Evolutionary conservation across 371 early-diverging fungal genomes (phyloP).

Genomic region (Nematocida sp.): DNA sequence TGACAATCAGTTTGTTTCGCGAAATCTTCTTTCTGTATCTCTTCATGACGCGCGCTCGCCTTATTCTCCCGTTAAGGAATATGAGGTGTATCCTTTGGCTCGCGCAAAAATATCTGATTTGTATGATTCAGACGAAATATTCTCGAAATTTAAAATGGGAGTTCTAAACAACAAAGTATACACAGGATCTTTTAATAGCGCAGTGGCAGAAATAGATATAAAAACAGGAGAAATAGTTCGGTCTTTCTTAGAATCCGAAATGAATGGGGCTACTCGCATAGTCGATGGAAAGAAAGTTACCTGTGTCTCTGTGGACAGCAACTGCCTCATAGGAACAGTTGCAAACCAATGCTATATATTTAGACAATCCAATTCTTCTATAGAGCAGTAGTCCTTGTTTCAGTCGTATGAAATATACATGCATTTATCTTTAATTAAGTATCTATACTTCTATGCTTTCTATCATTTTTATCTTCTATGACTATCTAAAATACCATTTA

Average conservation of each 20-base stretch:
- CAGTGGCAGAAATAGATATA: conserved; percentile 46
- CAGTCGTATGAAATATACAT: background rate
- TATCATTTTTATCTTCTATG: too few relatives aligned
- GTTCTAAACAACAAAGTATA: conserved; percentile 35
- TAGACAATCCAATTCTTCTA: background rate
- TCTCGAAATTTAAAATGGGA: conserved; percentile 61
- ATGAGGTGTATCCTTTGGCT: conserved; percentile 46
- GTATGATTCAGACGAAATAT: conserved; percentile 59
- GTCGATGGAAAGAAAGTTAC: conserved; percentile 56
- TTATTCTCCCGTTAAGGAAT: background rate
- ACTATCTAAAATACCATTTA: too few relatives aligned
- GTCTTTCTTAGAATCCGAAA: conserved; percentile 34
- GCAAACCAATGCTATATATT: conserved; percentile 51
- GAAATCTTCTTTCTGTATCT: conserved; percentile 60
- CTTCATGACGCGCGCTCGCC: conserved; percentile 61
- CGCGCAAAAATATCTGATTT: conserved; percentile 46
- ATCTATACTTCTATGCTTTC: background rate
- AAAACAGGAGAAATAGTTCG: conserved; percentile 22
- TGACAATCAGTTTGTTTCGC: conserved; percentile 56
- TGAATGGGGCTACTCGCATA: conserved; percentile 34
- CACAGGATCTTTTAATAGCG: conserved; percentile 61
- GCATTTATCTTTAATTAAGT: background rate
- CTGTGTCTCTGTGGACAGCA: conserved; percentile 34
- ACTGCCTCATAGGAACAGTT: conserved; percentile 53
- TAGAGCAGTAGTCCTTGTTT: background rate